Evolutionary conservation across 495 filamentous ascomycete species (phyloP).

Genomic region (Aspergillus ostianus): DNA sequence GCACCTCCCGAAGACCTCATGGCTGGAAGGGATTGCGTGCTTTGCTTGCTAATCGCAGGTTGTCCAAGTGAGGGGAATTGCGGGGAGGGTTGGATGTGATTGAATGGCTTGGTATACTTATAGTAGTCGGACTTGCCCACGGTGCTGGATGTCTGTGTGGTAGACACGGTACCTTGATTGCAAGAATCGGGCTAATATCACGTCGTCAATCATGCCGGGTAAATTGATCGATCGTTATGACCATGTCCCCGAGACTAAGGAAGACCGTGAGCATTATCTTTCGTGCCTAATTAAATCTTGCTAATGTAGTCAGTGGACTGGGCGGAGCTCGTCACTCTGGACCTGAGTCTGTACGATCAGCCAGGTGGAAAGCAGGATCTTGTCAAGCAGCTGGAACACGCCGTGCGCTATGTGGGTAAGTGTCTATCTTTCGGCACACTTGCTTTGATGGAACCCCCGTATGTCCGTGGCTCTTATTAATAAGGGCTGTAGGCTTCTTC

Average conservation of each 20-base stretch:
- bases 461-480: constrained; percentile 1
- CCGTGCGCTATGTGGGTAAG: constrained; percentile 52
- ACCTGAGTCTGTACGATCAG: constrained; percentile 49
- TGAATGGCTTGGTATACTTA: neutral
- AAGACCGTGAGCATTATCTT: constrained; percentile 32
- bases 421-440: neutral
- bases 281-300: neutral
- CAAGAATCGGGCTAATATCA: neutral
- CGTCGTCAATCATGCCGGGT: constrained; percentile 37
- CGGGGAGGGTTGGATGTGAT: neutral
- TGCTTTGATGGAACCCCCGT: too few species aligned
- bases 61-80: neutral
- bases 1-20: constrained; percentile 1
- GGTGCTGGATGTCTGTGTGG: too few species aligned
- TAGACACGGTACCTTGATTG: neutral
- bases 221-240: constrained; percentile 45
- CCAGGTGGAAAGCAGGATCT: constrained; percentile 54
- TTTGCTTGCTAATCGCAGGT: constrained; percentile 18
- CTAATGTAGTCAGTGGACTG: constrained; percentile 40
- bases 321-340: constrained; percentile 57
- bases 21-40: constrained; percentile 31
- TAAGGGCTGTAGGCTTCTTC: constrained; percentile 45
- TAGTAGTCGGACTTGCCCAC: too few species aligned
- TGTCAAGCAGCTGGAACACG: constrained; percentile 56
- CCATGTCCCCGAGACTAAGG: constrained; percentile 48